These are phyloP conservation scores for Brettanomyces custersianus DNA, from an alignment of 805 yeast species.

Conservation along the genomic window DNA sequence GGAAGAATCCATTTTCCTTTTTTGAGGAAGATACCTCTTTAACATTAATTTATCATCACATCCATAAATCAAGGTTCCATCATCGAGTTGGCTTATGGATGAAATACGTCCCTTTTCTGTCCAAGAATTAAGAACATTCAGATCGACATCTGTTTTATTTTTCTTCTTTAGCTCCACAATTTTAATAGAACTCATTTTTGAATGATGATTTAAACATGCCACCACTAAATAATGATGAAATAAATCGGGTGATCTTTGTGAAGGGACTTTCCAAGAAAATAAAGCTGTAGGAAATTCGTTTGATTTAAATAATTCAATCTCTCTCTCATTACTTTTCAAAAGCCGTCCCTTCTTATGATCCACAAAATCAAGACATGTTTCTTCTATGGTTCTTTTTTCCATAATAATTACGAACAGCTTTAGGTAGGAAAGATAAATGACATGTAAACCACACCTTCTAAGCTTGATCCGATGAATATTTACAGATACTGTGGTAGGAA, in stretches of 20 bases:
- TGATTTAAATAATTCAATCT: conserved; percentile 6
- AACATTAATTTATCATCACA: conserved; percentile 9
- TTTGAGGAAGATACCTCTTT: conserved; percentile 11
- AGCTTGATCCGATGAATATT: conserved; percentile 18
- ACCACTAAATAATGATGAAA: conserved; percentile 22
- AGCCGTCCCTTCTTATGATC: conserved; percentile 15
- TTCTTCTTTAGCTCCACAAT: conserved; percentile 19
- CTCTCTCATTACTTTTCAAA: conserved; percentile 4
- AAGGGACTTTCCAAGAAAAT: conserved; percentile 26
- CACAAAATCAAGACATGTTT: too few relatives aligned
- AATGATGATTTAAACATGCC: conserved; percentile 20
- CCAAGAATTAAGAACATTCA: conserved; percentile 14
- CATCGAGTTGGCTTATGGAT: conserved; percentile 16
- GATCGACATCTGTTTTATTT: conserved; percentile 7
- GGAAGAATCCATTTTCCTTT: conserved; percentile 16
- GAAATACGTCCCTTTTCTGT: conserved; percentile 14
- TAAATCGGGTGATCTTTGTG: conserved; percentile 10
- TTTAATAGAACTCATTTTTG: conserved; percentile 17
- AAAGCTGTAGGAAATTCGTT: conserved; percentile 23
- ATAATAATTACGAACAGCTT: conserved; percentile 15
- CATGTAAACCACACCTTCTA: conserved; percentile 18
- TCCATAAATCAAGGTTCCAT: conserved; percentile 18
- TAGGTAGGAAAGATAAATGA: conserved; percentile 19
- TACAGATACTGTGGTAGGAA: conserved; percentile 10
- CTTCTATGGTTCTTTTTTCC: too few relatives aligned